Evolutionary conservation across 192 early-diverging fungal genomes (phyloP).

Genomic region (Lunasporangiospora selenospora): DNA sequence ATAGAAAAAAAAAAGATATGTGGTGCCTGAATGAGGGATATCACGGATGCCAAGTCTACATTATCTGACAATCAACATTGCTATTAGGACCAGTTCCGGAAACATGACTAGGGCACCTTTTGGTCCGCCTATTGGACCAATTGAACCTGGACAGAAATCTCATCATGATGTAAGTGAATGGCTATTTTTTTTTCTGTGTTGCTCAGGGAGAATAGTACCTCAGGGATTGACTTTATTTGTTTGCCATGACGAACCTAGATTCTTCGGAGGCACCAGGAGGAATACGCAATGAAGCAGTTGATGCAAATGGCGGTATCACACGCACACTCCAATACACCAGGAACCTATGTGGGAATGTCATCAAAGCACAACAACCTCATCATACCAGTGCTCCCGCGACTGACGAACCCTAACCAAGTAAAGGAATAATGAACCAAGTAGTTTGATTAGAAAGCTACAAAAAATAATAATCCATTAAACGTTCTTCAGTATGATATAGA

Average conservation of each 20-base stretch:
- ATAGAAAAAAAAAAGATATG: too few relatives aligned
- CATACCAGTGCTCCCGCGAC: constrained; percentile 22
- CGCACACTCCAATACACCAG: constrained; percentile 13
- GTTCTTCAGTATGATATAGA: too few relatives aligned
- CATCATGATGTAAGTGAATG: constrained; percentile 32
- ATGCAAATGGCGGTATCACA: constrained; percentile 14
- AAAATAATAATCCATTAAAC: too few relatives aligned
- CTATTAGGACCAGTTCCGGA: too few relatives aligned
- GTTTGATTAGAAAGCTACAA: too few relatives aligned
- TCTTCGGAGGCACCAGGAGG: constrained; percentile 32
- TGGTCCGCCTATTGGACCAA: constrained; percentile 30
- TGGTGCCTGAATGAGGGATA: too few relatives aligned
- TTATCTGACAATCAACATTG: too few relatives aligned
- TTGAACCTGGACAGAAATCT: constrained; percentile 26
- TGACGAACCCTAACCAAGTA: constrained; percentile 23
- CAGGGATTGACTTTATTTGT: neutral
- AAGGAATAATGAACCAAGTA: too few relatives aligned
- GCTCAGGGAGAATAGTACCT: too few relatives aligned
- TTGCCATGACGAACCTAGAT: constrained; percentile 16
- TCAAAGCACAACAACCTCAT: constrained; percentile 29
- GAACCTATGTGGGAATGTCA: constrained; percentile 17
- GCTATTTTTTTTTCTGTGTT: neutral
- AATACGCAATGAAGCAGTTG: constrained; percentile 21
- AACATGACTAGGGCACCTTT: constrained; percentile 17
- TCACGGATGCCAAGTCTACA: too few relatives aligned